Base-by-base conservation (phyloP, 2,329 filamentous ascomycete species). In the Fusarium praegraminearum region DNA sequence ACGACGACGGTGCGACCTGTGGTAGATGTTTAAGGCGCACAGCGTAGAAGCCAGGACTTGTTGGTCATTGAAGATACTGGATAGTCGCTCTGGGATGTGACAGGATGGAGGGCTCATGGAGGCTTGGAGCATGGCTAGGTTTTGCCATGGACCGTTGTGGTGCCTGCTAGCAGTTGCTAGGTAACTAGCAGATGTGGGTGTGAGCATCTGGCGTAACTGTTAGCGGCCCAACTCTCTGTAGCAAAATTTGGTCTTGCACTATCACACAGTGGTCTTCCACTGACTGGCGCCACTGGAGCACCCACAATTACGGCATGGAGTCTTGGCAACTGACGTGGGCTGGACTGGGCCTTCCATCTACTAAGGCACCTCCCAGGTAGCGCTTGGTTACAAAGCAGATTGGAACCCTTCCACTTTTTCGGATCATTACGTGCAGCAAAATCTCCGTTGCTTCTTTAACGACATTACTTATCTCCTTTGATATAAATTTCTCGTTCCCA, bases 31-130 rank as follows among this genome's bases (percentile, higher is more conserved):
- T 44, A 55, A 70, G 51, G 66, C 58, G 62, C 44, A 74, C 68
- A 65, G 47, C 55, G 69, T 62, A 67, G 54, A 40, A 69, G 62
- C 57, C 63, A 69, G 53, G 43, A 55, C 52, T 70, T 36, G 62
- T 69, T 70, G 70, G 61, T 62, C 61, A 65, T 75, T 35, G 65
- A 71, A 65, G 57, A 66, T 65, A 59, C 43, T 30, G 15, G 38
- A 40, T 43, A 56, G 59, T 69, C 51, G 69, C 51, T 72, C 54
- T 72, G 52, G 26, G 44, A 68, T 72, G 69, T 69, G 61, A 69
- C 68, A 54, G 49, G 60, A 69, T 72, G 67, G 73, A 74, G 57
- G 68, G 72, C 72, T 72, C 70, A 73, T 74, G 64, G 70, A 74
- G 66, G 71, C 69, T 72, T 63, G 65, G 62, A 73, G 65, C 63